Conservation (phyloP, 2,329 filamentous ascomycete species). For the Alternaria novae-zelandiae region DNA sequence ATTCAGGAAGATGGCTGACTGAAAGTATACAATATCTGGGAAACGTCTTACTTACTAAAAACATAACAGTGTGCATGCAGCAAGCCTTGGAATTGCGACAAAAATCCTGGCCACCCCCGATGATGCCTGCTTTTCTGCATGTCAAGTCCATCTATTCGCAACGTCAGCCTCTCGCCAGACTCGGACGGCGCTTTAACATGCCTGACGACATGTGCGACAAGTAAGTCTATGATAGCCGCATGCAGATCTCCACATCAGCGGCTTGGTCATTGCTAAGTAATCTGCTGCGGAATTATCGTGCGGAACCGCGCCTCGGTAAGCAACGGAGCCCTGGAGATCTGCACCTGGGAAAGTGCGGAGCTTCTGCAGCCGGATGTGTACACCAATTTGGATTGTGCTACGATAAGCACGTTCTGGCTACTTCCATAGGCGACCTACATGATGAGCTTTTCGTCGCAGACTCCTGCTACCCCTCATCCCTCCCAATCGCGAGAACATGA, state of each 20-base stretch:
- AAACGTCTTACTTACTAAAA: background rate
- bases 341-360: constrained; percentile 11
- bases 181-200: background rate
- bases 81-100: background rate
- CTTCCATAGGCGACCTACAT: constrained; percentile 9
- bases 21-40: background rate
- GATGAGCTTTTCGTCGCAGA: constrained; percentile 4
- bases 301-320: constrained; percentile 10
- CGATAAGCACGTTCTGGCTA: constrained; percentile 21
- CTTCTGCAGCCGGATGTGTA: constrained; percentile 12
- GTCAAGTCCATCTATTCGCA: background rate
- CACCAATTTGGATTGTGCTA: constrained; percentile 7
- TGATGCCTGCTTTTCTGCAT: background rate
- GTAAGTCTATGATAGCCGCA: background rate
- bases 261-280: constrained; percentile 16
- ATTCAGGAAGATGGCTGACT: background rate
- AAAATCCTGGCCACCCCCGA: background rate
- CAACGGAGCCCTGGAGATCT: constrained; percentile 5
- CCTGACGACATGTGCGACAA: background rate
- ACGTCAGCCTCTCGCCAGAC: background rate
- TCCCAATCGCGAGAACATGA: constrained; percentile 13
- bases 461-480: background rate
- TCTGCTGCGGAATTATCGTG: constrained; percentile 6
- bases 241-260: background rate
- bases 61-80: background rate